These are phyloP conservation scores for Vitis rupestris DNA, from an alignment of 164 flowering plant species.

Conservation along the genomic window DNA sequence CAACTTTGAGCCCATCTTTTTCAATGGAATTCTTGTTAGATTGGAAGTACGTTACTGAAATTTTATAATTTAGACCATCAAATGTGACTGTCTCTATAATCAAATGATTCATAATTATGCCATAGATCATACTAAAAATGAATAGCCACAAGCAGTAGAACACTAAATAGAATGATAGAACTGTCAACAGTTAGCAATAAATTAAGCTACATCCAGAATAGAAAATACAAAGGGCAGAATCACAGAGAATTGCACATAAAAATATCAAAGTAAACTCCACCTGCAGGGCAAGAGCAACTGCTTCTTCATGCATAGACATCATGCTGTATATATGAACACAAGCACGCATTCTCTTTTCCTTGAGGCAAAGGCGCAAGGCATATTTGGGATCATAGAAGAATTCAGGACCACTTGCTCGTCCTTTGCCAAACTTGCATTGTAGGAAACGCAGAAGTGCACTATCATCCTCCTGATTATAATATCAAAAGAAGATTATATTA, in stretches of 20 bases:
- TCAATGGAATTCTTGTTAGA: no score
- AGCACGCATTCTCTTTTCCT: constrained; percentile 92
- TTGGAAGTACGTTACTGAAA: no score
- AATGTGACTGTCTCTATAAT: no score
- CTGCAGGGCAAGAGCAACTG: constrained; percentile 96
- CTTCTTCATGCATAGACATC: constrained; percentile 99
- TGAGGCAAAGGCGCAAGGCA: constrained; percentile 94
- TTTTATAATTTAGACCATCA: no score
- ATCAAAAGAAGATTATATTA: neutral
- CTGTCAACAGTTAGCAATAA: no score
- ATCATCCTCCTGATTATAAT: constrained; percentile 79
- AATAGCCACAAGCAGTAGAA: neutral
- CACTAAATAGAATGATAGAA: no score
- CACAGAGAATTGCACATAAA: constrained; percentile 1
- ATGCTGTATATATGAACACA: constrained; percentile 98
- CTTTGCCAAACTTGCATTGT: constrained; percentile 96
- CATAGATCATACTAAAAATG: neutral
- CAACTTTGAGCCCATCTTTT: no score
- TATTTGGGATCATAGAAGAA: constrained; percentile 98
- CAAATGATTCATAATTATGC: no score
- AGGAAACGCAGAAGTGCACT: constrained; percentile 87
- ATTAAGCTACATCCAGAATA: no score
- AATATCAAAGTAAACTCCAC: constrained; percentile 26
- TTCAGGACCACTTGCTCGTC: constrained; percentile 75
- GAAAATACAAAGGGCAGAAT: neutral